Evolutionary conservation across 2,329 filamentous ascomycete genomes (phyloP), one percentile per base, ranked within the genome.

Genomic region (Fragosphaeria purpurea): DNA sequence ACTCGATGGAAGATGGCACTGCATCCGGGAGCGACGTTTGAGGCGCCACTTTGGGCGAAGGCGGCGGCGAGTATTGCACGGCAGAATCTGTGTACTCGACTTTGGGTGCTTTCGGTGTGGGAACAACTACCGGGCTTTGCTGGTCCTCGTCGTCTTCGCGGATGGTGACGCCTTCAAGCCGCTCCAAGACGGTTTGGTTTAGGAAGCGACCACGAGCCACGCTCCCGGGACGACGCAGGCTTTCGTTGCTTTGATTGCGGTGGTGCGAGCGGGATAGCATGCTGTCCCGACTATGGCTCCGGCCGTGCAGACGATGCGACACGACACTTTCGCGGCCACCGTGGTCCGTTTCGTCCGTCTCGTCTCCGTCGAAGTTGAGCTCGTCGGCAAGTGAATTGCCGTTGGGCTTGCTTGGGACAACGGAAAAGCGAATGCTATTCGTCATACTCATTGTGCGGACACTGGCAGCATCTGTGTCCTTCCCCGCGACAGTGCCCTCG

Each of bases 381-480:
- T 98, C 93, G 59, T 97, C 90, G 1, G 93, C 93, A 41, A 98
- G 74, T 55, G 85, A 95, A 53, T 88, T 67, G 1, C 85, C 86
- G 58, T 80, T 82, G 4, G 70, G 61, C 61, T 83, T 84, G 39
- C 22, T 35, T 8, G 53, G 37, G 5, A 53, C 31, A 22, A 70
- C 67, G 2, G 89, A 94, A 62, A 84, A 87, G 34, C 88, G 81
- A 55, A 88, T 76, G 63, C 83, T 73, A 75, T 83, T 75, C 65
- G 85, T 73, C 71, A 85, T 75, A 63, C 86, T 88, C 72, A 83
- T 84, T 0, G 85, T 87, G 43, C 78, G 76, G 30, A 90, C 71
- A 62, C 88, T 95, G 6, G 74, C 80, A 6, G 76, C 78, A 61
- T 95, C 88, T 53, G 75, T 80, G 50, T 88, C 85, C 54, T 76